Base-by-base conservation (phyloP, 441 rosid species). In the Bruguiera hainesii region DNA sequence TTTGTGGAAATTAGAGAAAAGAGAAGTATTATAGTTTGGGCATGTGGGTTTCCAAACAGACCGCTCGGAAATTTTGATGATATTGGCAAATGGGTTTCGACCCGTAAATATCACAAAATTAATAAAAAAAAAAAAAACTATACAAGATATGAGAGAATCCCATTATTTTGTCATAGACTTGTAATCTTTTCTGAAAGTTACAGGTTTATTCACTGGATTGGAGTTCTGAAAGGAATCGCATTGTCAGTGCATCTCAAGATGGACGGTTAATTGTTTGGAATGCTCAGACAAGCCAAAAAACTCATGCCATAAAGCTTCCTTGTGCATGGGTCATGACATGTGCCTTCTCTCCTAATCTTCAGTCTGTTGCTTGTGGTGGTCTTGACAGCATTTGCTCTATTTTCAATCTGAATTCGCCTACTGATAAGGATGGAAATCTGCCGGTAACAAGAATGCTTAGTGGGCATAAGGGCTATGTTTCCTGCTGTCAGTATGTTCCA, bases 241-340 rank as follows among this genome's bases (percentile, higher is more conserved):
- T 95, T 37, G 99, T 95, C 5, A 92, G 99, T 75, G 99, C 97
- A 52, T 92, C 99, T 19, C 97, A 92, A 77, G 99, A 96, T 69
- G 98, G 99, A 57, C 76, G 96, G 67, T 75, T 96, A 70, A 93
- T 96, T 5, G 96, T 90, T 65, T 92, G 99, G 99, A 96, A 96
- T 74, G 96, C 97, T 64, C 78, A 85, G 62, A 93, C 99, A 9
- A 95, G 99, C 80, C 97, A 90, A 85, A 96, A 93, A 83, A 89
- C 90, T 66, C 97, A 96, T 77, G 89, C 93, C 56, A 93, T 96
- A 31, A 96, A 90, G 78, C 89, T 96, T 66, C 98, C 97, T 66
- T 89, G 97, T 73, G 96, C 98, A 1, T 90, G 97, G 97, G 96
- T 93, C 76, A 93, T 90, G 99, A 87, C 97, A 19, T 93, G 98